Percentiles rank a stretch among this genome's conserved stretches.
phyloP scores from a whole-genome alignment of 1,284 basidiomycete species.

The Gomphus sp. region DNA sequence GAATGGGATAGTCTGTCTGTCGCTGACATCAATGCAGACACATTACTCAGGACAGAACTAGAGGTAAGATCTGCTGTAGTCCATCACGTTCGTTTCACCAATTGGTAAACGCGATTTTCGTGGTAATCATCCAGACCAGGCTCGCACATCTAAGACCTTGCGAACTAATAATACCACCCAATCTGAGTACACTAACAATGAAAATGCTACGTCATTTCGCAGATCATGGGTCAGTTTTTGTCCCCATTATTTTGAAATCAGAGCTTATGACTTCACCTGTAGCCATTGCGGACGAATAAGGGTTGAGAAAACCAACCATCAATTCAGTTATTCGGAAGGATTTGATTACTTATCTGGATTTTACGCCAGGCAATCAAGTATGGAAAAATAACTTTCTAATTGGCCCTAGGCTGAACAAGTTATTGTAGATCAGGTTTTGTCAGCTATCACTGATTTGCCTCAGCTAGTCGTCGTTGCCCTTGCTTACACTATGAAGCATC shows the following conservation, averaged over 20 bases:
- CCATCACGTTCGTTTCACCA: background rate
- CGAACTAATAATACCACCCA: constrained; percentile 67
- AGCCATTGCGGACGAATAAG: constrained; percentile 27
- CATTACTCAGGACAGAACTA: constrained; percentile 77
- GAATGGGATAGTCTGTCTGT: background rate
- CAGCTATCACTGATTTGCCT: constrained; percentile 64
- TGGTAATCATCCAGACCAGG: constrained; percentile 46
- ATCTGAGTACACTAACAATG: constrained; percentile 65
- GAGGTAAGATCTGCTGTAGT: constrained; percentile 43
- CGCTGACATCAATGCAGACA: constrained; percentile 37
- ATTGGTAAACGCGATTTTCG: background rate
- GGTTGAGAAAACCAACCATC: constrained; percentile 53
- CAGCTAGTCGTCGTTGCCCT: constrained; percentile 68
- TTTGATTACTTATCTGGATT: constrained; percentile 67
- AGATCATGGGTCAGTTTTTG: constrained; percentile 31
- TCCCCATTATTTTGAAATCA: background rate
- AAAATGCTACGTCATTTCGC: constrained; percentile 70
- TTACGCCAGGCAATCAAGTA: constrained; percentile 44
- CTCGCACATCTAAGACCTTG: constrained; percentile 77
- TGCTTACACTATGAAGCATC: constrained; percentile 69
- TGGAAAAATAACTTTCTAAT: background rate
- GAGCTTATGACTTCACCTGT: background rate
- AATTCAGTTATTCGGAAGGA: constrained; percentile 61
- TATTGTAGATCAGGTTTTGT: constrained; percentile 43
- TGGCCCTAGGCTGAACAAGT: background rate